These are phyloP conservation scores for Cryptosporidium baileyi DNA, from an alignment of 169 alveolate genomes.

Conservation along the genomic window DNA sequence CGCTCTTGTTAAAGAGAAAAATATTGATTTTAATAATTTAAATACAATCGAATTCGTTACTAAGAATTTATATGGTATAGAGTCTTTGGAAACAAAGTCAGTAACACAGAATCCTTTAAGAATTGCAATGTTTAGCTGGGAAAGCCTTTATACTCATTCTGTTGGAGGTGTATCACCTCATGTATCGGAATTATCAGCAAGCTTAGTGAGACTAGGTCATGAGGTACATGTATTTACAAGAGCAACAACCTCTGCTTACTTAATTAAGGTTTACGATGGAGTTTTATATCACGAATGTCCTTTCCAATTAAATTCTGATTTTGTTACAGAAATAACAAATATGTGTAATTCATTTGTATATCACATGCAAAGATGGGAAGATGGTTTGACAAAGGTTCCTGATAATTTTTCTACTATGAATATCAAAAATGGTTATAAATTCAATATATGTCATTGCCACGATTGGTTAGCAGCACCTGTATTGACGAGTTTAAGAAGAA, in stretches of 20 bases:
- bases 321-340: conserved; percentile 79
- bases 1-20: neutral
- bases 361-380: conserved; percentile 72
- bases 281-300: conserved; percentile 77
- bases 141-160: conserved; percentile 78
- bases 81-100: conserved; percentile 54
- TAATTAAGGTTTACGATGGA: conserved; percentile 72
- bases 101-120: conserved; percentile 69
- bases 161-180: conserved; percentile 82
- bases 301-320: conserved; percentile 75
- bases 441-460: conserved; percentile 80
- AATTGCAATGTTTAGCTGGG: conserved; percentile 80
- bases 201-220: conserved; percentile 77
- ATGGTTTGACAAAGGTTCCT: conserved; percentile 60
- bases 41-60: conserved; percentile 29
- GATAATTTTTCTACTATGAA: conserved; percentile 1
- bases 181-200: conserved; percentile 80
- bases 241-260: conserved; percentile 70
- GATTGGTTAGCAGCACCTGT: conserved; percentile 83
- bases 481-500: conserved; percentile 68
- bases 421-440: conserved; percentile 39
- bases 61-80: conserved; percentile 29
- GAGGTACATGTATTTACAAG: conserved; percentile 80
- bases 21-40: neutral
- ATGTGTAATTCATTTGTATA: conserved; percentile 80